phyloP scores from a whole-genome alignment of 2,329 filamentous ascomycete genomes.

The Penicillium sp. region DNA sequence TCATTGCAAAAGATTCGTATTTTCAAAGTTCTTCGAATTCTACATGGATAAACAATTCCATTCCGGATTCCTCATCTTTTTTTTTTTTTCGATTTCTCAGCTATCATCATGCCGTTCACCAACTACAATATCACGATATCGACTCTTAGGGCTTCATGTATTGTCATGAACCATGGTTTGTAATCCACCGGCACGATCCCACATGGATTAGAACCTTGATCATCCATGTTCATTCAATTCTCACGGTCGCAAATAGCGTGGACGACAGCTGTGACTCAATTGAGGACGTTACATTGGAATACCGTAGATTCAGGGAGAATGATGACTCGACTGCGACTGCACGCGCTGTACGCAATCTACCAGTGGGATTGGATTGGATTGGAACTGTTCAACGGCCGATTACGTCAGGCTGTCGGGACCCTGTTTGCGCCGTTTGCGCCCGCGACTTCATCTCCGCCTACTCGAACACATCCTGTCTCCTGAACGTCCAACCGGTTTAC shows the following conservation, averaged over 20 bases:
- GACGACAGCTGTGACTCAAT: neutral
- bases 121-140: neutral
- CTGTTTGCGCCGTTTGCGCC: neutral
- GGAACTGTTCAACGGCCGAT: neutral
- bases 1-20: conserved; percentile 4
- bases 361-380: too few relatives aligned
- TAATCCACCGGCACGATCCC: neutral
- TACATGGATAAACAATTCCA: neutral
- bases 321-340: neutral
- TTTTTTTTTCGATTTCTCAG: neutral
- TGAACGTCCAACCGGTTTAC: neutral
- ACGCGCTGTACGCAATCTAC: neutral
- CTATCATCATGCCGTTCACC: neutral
- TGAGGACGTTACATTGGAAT: neutral
- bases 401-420: neutral
- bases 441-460: neutral
- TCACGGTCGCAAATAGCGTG: neutral
- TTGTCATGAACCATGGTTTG: neutral
- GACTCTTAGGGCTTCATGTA: neutral
- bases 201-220: neutral
- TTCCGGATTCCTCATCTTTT: neutral
- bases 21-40: neutral
- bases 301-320: neutral
- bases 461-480: neutral
- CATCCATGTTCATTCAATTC: neutral